Percentiles rank a stretch among this genome's conserved stretches.
These are phyloP conservation scores for Melampsora americana DNA, from an alignment of 1,284 basidiomycete species.

Conservation along the genomic window DNA sequence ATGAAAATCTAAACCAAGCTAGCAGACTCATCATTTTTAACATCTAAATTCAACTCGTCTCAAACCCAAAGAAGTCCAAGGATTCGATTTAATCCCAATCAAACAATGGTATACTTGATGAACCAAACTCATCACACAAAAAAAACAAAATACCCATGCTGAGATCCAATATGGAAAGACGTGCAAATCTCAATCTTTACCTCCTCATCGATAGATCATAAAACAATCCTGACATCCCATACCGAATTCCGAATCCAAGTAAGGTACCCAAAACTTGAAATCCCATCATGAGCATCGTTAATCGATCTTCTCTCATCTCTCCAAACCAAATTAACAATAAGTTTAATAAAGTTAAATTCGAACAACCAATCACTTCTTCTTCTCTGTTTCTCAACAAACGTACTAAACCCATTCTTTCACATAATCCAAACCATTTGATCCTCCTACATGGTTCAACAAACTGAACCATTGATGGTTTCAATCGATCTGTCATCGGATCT, in stretches of 20 bases:
- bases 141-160: too few species aligned
- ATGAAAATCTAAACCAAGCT: too few species aligned
- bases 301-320: conserved; percentile 60
- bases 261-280: conserved; percentile 72
- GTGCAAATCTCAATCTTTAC: background rate
- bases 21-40: too few species aligned
- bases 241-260: conserved; percentile 75
- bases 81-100: too few species aligned
- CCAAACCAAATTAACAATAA: conserved; percentile 72
- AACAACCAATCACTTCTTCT: conserved; percentile 63
- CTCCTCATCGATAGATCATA: conserved; percentile 16
- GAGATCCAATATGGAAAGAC: too few species aligned
- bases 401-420: conserved; percentile 63
- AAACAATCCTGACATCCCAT: conserved; percentile 66
- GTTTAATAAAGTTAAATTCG: conserved; percentile 85
- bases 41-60: too few species aligned
- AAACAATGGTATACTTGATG: too few species aligned
- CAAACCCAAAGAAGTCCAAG: too few species aligned
- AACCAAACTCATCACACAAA: too few species aligned
- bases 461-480: conserved; percentile 68
- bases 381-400: conserved; percentile 16
- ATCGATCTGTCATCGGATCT: conserved; percentile 63
- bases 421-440: conserved; percentile 60
- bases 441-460: conserved; percentile 55
- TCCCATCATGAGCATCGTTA: conserved; percentile 59